Conservation (phyloP, 2,329 filamentous ascomycete species). For the Thielaviopsis cerberus region DNA sequence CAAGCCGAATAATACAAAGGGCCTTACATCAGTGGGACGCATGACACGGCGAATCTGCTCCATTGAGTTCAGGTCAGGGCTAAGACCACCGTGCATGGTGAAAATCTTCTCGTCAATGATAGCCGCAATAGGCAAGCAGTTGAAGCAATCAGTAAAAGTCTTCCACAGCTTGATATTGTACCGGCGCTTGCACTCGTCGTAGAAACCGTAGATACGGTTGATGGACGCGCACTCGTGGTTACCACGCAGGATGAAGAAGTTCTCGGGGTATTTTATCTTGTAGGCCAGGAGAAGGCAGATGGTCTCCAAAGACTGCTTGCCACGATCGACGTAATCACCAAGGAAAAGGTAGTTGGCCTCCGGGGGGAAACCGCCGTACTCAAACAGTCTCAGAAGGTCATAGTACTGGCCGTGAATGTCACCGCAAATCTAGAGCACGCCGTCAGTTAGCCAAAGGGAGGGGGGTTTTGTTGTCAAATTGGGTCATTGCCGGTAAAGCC, state of each 20-base stretch:
- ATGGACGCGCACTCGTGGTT: conserved; percentile 99
- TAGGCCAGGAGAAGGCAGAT: conserved; percentile 92
- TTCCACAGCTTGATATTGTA: conserved; percentile 99
- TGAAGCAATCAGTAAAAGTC: conserved; percentile 99
- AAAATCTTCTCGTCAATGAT: conserved; percentile 99
- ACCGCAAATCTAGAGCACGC: conserved; percentile 63
- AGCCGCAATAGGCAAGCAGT: conserved; percentile 90
- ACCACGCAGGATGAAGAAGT: conserved; percentile 95
- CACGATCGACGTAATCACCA: conserved; percentile 94
- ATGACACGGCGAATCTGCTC: conserved; percentile 98
- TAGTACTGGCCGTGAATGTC: conserved; percentile 99
- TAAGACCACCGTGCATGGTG: conserved; percentile 96
- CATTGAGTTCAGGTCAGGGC: conserved; percentile 96
- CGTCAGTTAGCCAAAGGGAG: conserved; percentile 13
- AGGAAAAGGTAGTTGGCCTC: conserved; percentile 99
- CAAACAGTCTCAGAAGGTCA: conserved; percentile 88
- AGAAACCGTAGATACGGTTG: conserved; percentile 98
- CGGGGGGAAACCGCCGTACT: conserved; percentile 94
- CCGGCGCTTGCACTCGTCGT: conserved; percentile 96
- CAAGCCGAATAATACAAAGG: conserved; percentile 1
- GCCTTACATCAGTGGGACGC: conserved; percentile 90
- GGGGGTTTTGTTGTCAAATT: background rate
- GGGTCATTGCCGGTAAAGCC: background rate
- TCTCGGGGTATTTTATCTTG: conserved; percentile 99
- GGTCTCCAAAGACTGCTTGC: conserved; percentile 97